phyloP scores from a whole-genome alignment of 768 basidiomycete species.

The Galerina sulciceps region DNA sequence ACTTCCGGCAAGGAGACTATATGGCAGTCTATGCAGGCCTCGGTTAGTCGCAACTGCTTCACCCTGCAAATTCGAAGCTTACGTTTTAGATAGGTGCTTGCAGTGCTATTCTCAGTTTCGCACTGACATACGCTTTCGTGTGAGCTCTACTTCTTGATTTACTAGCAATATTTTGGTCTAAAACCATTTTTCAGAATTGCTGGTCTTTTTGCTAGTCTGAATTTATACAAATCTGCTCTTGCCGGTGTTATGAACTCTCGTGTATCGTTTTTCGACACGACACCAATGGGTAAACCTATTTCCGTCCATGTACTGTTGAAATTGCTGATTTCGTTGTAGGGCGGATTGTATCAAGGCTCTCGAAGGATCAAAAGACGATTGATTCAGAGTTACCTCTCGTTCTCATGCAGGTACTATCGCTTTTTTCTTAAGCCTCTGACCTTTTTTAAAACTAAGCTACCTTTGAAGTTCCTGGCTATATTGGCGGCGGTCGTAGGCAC shows the following conservation, averaged over 20 bases:
- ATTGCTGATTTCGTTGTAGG: constrained; percentile 37
- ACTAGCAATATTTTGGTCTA: neutral
- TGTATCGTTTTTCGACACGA: constrained; percentile 73
- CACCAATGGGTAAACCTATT: constrained; percentile 55
- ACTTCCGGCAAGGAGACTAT: constrained; percentile 66
- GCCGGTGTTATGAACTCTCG: constrained; percentile 62
- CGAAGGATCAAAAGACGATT: constrained; percentile 65
- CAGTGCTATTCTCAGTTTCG: constrained; percentile 55
- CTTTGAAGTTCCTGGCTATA: constrained; percentile 41
- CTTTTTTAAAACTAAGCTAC: neutral
- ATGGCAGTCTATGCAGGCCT: constrained; percentile 62
- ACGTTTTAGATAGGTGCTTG: constrained; percentile 39
- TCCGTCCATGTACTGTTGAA: neutral
- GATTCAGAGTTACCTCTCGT: constrained; percentile 53
- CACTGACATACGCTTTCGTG: constrained; percentile 53
- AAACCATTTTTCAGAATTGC: constrained; percentile 31
- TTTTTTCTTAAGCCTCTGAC: neutral
- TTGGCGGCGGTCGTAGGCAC: constrained; percentile 55
- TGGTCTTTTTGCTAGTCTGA: constrained; percentile 45
- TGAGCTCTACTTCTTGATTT: constrained; percentile 25
- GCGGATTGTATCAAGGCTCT: constrained; percentile 58
- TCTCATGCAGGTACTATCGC: constrained; percentile 44
- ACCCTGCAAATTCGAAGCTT: neutral
- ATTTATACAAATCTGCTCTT: constrained; percentile 61
- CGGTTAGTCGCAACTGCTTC: constrained; percentile 29